Evolutionary conservation across 139 green algal species (phyloP), one percentile per base, ranked within the genome.

Genomic region (Chlamydomonas schloesseri): DNA sequence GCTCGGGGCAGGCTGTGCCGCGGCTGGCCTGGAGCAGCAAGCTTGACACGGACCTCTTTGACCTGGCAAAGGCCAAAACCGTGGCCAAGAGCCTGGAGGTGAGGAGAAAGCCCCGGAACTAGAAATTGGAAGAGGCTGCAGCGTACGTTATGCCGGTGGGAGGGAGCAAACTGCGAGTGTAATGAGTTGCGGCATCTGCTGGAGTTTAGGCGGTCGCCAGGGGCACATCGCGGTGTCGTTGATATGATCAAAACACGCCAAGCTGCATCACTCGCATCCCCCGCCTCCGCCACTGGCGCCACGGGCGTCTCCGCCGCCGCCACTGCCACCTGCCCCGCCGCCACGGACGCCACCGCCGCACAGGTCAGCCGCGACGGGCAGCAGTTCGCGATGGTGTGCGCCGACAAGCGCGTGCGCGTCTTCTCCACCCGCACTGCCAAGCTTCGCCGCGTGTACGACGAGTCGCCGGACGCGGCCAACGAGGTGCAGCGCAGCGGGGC

Each of bases 31-130:
- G 97, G 76, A 87, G 33, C 26, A 95, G 94, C 84, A 97, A 97
- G 89, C 90, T 98, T 60, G 97, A 99, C 81, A 99, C 98, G 2
- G 95, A 99, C 91, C 91, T 99, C 36, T 99, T 97, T 73, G 93
- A 94, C 3, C 84, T 99, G n/a, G 95, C 92, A n/a, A 98, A 98
- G 91, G 93, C 89, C 29, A 97, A 97, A 84, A 92, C 94, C 2
- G 75, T 20, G 0, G 94, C 94, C 5, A 73, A 81, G n/a, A 91
- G 80, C 0, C 71, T 96, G 36, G 91, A 93, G 85, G 88, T 93
- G 70, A 79, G 88, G 37, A 9, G 28, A 0, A 31, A 67, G 78
- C 3, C n/a, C n/a, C n/a, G n/a, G n/a, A n/a, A n/a, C n/a, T n/a
- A n/a, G n/a, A n/a, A n/a, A n/a, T n/a, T n/a, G n/a, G n/a, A n/a